Percentiles rank a stretch among this genome's conserved stretches.
phyloP scores from a whole-genome alignment of 2,329 filamentous ascomycete species.

The Hymenoscyphus occultus region DNA sequence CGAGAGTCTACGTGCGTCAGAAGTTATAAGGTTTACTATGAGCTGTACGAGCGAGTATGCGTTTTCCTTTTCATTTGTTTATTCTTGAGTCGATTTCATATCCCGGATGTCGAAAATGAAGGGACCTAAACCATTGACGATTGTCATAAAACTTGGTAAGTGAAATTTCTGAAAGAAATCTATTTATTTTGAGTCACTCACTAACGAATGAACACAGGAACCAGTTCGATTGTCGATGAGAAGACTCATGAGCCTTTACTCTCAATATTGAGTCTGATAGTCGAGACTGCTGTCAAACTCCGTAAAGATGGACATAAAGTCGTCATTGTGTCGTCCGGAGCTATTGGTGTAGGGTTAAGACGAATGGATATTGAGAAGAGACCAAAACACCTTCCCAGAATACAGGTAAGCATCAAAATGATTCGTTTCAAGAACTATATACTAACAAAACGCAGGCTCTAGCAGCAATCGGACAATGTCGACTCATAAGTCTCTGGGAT shows the following conservation, averaged over 20 bases:
- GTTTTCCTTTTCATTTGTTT: not conserved
- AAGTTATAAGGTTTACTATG: not conserved
- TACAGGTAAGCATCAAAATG: conserved; percentile 57
- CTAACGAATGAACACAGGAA: conserved; percentile 56
- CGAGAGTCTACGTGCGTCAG: not conserved
- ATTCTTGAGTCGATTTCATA: not conserved
- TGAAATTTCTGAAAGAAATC: not conserved
- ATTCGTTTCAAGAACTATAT: not conserved
- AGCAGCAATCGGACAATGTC: conserved; percentile 93
- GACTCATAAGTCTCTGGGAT: conserved; percentile 94
- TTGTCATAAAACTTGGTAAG: conserved; percentile 67
- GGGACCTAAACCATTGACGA: conserved; percentile 53
- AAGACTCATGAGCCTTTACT: conserved; percentile 90
- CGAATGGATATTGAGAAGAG: conserved; percentile 85
- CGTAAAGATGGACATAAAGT: conserved; percentile 90
- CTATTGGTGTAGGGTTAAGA: conserved; percentile 88
- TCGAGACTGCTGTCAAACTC: conserved; percentile 86
- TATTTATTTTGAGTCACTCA: conserved; percentile 2
- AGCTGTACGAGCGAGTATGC: not conserved
- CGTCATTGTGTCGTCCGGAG: conserved; percentile 93
- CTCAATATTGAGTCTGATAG: conserved; percentile 85
- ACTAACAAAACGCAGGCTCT: conserved; percentile 59
- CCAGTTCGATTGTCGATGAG: conserved; percentile 98
- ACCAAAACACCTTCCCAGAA: conserved; percentile 84
- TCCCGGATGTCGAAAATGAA: conserved; percentile 44